These are phyloP conservation scores for Lanmaoa rubissima DNA, from an alignment of 768 basidiomycete genomes.

Conservation along the genomic window DNA sequence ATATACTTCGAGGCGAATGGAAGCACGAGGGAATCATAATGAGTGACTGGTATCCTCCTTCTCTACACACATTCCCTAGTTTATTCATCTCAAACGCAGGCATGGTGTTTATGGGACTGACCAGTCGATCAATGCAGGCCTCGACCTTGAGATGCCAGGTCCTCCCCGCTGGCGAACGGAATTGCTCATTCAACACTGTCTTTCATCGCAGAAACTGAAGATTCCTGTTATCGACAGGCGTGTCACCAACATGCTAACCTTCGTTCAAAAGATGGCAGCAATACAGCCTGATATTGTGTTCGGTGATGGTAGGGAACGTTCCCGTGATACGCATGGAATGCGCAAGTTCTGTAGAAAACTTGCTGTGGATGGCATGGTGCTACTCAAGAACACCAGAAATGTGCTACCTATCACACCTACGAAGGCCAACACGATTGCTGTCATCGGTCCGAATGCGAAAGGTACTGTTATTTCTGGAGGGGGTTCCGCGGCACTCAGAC, in stretches of 20 bases:
- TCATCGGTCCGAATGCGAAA: neutral
- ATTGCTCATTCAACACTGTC: neutral
- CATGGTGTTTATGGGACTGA: neutral
- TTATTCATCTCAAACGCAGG: neutral
- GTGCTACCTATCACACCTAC: neutral
- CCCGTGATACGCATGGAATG: neutral
- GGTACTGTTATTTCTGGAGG: neutral
- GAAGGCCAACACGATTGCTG: neutral
- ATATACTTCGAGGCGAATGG: neutral
- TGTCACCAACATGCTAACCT: neutral
- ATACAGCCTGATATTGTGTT: neutral
- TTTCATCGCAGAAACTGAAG: neutral
- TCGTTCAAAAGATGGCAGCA: neutral
- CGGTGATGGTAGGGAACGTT: neutral
- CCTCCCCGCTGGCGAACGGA: neutral
- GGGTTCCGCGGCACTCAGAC: neutral
- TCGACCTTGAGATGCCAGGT: neutral
- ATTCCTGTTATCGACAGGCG: neutral
- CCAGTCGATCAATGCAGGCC: neutral
- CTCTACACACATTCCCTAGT: neutral
- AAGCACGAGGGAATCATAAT: neutral
- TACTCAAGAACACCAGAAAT: neutral
- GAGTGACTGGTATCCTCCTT: neutral
- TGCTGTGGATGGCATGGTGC: neutral
- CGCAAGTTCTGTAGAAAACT: neutral